phyloP scores from a whole-genome alignment of 78 protist species.

The Anaeramoeba ignava region DNA sequence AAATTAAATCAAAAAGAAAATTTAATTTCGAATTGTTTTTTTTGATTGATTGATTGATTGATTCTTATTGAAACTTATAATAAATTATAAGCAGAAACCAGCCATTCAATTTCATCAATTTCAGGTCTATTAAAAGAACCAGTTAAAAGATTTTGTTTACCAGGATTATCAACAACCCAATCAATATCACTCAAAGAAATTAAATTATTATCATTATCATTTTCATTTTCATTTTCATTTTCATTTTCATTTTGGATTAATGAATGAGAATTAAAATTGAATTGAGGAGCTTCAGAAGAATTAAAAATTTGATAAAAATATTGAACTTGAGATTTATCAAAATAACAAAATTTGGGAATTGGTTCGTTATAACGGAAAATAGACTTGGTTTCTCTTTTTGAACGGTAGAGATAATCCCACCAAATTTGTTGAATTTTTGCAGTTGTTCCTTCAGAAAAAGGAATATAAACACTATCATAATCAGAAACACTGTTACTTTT shows the following conservation, averaged over 20 bases:
- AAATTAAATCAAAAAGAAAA: no score
- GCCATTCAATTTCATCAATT: not conserved
- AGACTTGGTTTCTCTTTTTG: not conserved
- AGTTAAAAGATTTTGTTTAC: not conserved
- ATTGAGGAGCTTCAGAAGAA: not conserved
- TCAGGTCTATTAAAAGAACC: not conserved
- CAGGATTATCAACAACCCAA: not conserved
- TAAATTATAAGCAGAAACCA: not conserved
- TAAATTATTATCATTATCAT: not conserved
- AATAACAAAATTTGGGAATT: no score
- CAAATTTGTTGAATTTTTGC: not conserved
- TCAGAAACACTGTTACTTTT: not conserved
- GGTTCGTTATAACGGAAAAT: not conserved
- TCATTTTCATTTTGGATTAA: not conserved
- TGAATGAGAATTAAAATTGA: not conserved
- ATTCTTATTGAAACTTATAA: not conserved
- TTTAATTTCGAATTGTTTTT: no score
- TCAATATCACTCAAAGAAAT: not conserved
- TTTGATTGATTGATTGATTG: no score
- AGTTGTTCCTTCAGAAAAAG: no score
- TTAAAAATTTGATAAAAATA: no score
- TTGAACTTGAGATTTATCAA: no score
- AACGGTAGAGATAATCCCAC: not conserved
- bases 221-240: not conserved
- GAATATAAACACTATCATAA: not conserved